Percentiles rank a stretch among this genome's conserved stretches.
Conservation (phyloP, 768 basidiomycete species). For the Solioccasus polychromus region DNA sequence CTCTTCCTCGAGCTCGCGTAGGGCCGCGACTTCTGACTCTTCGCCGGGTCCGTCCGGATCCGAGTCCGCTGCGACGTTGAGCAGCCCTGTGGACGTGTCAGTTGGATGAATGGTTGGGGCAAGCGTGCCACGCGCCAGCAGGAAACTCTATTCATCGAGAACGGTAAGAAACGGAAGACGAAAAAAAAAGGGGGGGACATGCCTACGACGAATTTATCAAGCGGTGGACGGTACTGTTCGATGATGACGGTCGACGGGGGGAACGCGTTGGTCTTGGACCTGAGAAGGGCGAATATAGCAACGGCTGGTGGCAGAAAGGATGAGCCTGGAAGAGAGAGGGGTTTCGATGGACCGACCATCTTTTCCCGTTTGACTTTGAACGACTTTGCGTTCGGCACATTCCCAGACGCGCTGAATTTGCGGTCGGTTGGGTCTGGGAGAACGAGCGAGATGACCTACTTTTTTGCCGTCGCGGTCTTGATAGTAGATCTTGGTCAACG, state of each 20-base stretch:
- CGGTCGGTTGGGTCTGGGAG: neutral
- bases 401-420: conserved; percentile 79
- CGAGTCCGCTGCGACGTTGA: conserved; percentile 62
- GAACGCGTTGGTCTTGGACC: conserved; percentile 70
- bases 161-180: neutral
- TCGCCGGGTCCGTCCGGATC: conserved; percentile 41
- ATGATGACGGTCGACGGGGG: conserved; percentile 78
- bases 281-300: conserved; percentile 76
- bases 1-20: conserved; percentile 90
- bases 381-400: conserved; percentile 81
- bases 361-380: conserved; percentile 69
- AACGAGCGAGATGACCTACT: conserved; percentile 37
- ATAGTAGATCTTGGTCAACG: conserved; percentile 78
- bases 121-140: conserved; percentile 41
- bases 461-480: conserved; percentile 73
- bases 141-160: conserved; percentile 45
- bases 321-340: neutral
- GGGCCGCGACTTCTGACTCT: conserved; percentile 73
- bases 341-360: conserved; percentile 56
- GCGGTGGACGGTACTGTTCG: conserved; percentile 90
- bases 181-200: conserved; percentile 4
- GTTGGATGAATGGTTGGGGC: conserved; percentile 13
- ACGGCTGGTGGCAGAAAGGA: conserved; percentile 52
- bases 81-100: conserved; percentile 50
- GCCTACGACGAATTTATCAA: conserved; percentile 77